phyloP scores from a whole-genome alignment of 1,139 yeast species.

The Suhomyces chickasaworum region DNA sequence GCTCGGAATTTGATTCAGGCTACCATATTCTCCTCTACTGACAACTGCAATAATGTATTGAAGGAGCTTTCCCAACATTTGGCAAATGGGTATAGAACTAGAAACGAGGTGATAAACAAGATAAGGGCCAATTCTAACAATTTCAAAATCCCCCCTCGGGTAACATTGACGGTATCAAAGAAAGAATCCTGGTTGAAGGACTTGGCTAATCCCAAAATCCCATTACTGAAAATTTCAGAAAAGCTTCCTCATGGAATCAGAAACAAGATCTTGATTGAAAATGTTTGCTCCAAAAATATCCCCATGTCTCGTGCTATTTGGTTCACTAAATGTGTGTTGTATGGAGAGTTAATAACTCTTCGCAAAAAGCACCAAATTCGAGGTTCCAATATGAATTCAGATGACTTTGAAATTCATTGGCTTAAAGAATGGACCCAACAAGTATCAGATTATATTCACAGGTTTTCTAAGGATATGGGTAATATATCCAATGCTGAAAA shows the following conservation, averaged over 20 bases:
- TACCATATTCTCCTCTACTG: conserved; percentile 42
- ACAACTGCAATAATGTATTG: conserved; percentile 41
- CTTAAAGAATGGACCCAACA: conserved; percentile 88
- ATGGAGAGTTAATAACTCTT: conserved; percentile 74
- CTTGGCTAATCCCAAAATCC: conserved; percentile 65
- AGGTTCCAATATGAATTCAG: conserved; percentile 14
- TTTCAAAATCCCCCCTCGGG: conserved; percentile 81
- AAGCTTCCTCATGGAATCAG: conserved; percentile 92
- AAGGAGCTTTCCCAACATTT: conserved; percentile 51
- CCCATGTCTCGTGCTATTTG: conserved; percentile 83
- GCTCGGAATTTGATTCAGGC: conserved; percentile 54
- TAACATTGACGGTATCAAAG: conserved; percentile 84
- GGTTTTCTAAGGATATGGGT: conserved; percentile 46
- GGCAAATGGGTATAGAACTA: conserved; percentile 60
- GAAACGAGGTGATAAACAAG: conserved; percentile 66
- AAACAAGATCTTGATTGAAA: conserved; percentile 71
- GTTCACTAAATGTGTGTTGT: conserved; percentile 85
- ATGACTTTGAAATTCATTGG: conserved; percentile 60
- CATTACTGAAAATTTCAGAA: conserved; percentile 66
- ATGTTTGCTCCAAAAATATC: conserved; percentile 61
- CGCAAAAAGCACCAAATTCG: conserved; percentile 46
- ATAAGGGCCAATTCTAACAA: conserved; percentile 53
- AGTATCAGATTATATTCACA: conserved; percentile 60
- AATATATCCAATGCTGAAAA: conserved; percentile 29
- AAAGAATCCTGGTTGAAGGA: conserved; percentile 84